Evolutionary conservation across 176 grass and related monocot species (phyloP).

Genomic region (Cenchrus fungigraminus): DNA sequence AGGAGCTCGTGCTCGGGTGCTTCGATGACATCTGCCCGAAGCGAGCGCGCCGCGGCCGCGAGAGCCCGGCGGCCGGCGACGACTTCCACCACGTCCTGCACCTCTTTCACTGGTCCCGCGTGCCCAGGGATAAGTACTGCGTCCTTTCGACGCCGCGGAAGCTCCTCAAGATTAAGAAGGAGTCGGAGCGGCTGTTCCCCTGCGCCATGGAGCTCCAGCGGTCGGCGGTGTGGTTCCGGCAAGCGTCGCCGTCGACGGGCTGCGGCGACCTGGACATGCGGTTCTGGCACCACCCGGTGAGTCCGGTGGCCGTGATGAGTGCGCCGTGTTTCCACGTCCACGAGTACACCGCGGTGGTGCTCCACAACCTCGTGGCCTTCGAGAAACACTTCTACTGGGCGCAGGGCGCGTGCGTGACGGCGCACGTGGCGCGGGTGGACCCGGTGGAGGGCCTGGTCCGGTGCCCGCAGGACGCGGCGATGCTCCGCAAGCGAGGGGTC

Average conservation of each 20-base stretch:
- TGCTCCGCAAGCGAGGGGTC: slow-evolving; percentile 45
- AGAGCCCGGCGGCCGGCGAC: neutral
- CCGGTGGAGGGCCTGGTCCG: slow-evolving; percentile 43
- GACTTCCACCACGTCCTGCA: slow-evolving; percentile 55
- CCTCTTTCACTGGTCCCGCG: slow-evolving; percentile 60
- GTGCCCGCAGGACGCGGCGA: slow-evolving; percentile 34
- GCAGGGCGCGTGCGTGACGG: slow-evolving; percentile 38
- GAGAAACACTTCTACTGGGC: slow-evolving; percentile 50
- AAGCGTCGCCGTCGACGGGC: neutral
- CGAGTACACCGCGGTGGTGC: slow-evolving; percentile 44
- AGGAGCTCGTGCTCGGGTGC: slow-evolving; percentile 48
- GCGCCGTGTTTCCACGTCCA: slow-evolving; percentile 44
- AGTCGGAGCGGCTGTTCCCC: slow-evolving; percentile 49
- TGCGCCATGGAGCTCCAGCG: slow-evolving; percentile 39
- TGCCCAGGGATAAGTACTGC: slow-evolving; percentile 38
- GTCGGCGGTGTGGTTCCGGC: slow-evolving; percentile 48
- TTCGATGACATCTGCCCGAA: slow-evolving; percentile 53
- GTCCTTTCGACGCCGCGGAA: slow-evolving; percentile 40
- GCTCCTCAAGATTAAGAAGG: slow-evolving; percentile 42
- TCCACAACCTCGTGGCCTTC: slow-evolving; percentile 54
- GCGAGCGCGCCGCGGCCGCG: neutral
- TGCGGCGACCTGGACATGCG: slow-evolving; percentile 45
- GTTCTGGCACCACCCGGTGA: slow-evolving; percentile 38
- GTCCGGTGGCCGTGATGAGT: slow-evolving; percentile 46
- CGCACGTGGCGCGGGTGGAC: slow-evolving; percentile 33